Conservation (phyloP, 257 asterid species). For the Fraxinus excelsior region DNA sequence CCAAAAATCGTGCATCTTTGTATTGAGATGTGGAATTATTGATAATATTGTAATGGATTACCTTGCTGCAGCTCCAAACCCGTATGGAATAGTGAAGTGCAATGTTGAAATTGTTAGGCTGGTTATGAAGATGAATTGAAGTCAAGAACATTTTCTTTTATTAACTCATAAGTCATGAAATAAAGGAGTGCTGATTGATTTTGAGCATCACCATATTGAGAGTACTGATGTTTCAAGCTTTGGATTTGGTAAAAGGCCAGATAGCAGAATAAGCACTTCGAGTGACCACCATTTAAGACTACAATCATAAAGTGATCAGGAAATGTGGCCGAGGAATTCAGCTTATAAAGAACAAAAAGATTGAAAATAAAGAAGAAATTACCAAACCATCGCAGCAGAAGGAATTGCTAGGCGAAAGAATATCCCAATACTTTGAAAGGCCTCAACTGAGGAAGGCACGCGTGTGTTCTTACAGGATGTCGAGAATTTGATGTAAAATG, state of each 20-base stretch:
- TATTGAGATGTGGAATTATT: neutral
- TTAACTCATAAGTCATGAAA: neutral
- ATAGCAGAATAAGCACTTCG: slow-evolving; percentile 53
- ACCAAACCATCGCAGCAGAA: slow-evolving; percentile 75
- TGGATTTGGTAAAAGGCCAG: slow-evolving; percentile 67
- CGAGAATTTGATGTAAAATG: slow-evolving; percentile 40
- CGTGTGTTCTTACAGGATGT: slow-evolving; percentile 45
- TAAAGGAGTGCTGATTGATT: neutral
- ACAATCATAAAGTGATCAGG: slow-evolving; percentile 3
- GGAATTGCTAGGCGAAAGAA: slow-evolving; percentile 63
- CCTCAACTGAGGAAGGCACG: slow-evolving; percentile 37
- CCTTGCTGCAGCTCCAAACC: slow-evolving; percentile 68
- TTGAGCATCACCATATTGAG: slow-evolving; percentile 51
- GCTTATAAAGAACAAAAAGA: neutral
- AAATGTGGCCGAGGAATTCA: neutral
- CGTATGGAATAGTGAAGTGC: slow-evolving; percentile 59
- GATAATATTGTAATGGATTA: neutral
- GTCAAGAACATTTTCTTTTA: neutral
- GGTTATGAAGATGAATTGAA: slow-evolving; percentile 16
- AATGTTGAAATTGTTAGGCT: slow-evolving; percentile 59
- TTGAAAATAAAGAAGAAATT: slow-evolving; percentile 2
- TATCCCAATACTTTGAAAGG: slow-evolving; percentile 38
- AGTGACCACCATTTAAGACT: slow-evolving; percentile 79
- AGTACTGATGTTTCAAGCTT: slow-evolving; percentile 69
- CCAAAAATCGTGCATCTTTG: neutral